phyloP scores from a whole-genome alignment of 2,329 filamentous ascomycete species.

The Colletotrichum musae region DNA sequence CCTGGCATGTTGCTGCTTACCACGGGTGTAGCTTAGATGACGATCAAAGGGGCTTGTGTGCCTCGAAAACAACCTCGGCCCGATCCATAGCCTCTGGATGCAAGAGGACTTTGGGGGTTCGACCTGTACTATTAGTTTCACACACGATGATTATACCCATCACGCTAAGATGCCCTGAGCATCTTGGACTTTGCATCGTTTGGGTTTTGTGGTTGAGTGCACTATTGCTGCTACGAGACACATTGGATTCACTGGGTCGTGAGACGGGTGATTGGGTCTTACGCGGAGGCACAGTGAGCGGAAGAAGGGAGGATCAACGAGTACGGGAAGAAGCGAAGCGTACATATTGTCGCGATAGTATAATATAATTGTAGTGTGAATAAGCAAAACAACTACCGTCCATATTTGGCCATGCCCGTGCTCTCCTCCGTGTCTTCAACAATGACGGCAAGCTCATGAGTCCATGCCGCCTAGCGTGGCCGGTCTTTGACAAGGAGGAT shows the following conservation, averaged over 20 bases:
- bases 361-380: slow-evolving; percentile 34
- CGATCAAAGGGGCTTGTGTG: slow-evolving; percentile 6
- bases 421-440: neutral
- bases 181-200: slow-evolving; percentile 29
- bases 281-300: neutral
- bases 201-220: slow-evolving; percentile 10
- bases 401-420: neutral
- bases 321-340: neutral
- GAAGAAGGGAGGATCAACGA: neutral
- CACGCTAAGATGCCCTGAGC: slow-evolving; percentile 25
- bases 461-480: neutral
- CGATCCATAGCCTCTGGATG: slow-evolving; percentile 3
- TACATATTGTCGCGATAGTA: slow-evolving; percentile 32
- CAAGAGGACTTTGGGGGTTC: slow-evolving; percentile 4
- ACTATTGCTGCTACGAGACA: neutral
- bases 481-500: too few species aligned
- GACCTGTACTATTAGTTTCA: slow-evolving; percentile 37
- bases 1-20: slow-evolving; percentile 7
- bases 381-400: neutral
- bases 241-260: neutral
- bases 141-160: slow-evolving; percentile 41
- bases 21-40: slow-evolving; percentile 30
- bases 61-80: slow-evolving; percentile 18
- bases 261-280: neutral
- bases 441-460: neutral